Base-by-base conservation (phyloP, 1,284 basidiomycete genomes). In the Rhodofomes roseus region DNA sequence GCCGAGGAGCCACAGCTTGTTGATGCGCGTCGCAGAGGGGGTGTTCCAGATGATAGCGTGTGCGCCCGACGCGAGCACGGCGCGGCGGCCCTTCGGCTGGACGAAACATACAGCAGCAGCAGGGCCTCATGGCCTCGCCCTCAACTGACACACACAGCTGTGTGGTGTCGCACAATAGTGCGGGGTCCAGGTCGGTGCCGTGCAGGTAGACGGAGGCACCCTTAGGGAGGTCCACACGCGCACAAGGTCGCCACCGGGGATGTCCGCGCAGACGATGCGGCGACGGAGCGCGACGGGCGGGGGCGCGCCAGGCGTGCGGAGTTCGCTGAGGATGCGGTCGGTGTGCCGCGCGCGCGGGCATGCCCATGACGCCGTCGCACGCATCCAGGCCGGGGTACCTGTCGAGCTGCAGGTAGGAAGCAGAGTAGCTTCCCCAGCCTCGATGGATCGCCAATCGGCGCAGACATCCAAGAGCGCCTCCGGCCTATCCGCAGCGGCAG, bases 381-480 rank as follows among this genome's bases (percentile, higher is more conserved):
- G 20, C 50, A n/a, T 20, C 18, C 2, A 11, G 4, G 3, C 20
- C 29, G 6, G 50, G 18, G 31, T 22, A 52, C n/a, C 12, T 31
- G 31, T 52, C 50, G 18, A 52, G 31, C 12, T 52, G 50, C 18
- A 52, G 50, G 36, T n/a, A n/a, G 1, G 23, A 23, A 44, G 20
- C 22, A 54, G 11, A 67, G 50, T n/a, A 69, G 43, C 25, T 48
- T 54, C 22, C 63, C 59, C 36, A 70, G 60, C 44, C 59, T 59
- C 52, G 50, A 61, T 29, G 70, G 68, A 58, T 68, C 67, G 20
- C 71, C 60, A 57, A 70, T 58, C 14, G 72, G 68, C 66, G 50
- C 63, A 66, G 34, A 72, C 71, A 63, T 73, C 70, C 60, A 73
- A 54, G 11, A 71, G 62, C n/a, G 11, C 27, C 46, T 34, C 50